Evolutionary conservation across 164 flowering plant species (phyloP).

Genomic region (Vitis rupestris): DNA sequence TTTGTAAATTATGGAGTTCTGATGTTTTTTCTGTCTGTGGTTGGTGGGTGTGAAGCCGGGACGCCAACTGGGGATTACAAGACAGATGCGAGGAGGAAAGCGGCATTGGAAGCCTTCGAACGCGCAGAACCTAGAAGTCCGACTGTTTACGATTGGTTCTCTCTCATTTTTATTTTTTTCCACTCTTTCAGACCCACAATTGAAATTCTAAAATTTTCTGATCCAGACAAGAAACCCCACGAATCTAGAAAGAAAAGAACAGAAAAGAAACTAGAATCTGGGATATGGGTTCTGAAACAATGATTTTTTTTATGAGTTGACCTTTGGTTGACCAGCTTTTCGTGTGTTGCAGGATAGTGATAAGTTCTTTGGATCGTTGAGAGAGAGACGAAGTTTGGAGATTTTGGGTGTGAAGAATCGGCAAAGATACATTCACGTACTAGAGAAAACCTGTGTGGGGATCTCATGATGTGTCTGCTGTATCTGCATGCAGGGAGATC

Average conservation of each 20-base stretch:
- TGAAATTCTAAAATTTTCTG: too few species aligned
- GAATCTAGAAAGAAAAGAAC: too few species aligned
- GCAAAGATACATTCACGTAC: not conserved
- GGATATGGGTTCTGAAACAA: not conserved
- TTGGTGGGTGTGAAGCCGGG: conserved; percentile 32
- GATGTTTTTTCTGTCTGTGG: not conserved
- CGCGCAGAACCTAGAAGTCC: conserved; percentile 49
- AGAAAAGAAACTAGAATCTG: not conserved
- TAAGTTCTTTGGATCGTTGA: conserved; percentile 76
- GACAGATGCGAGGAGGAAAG: conserved; percentile 47
- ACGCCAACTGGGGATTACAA: conserved; percentile 44
- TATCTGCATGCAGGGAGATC: not conserved
- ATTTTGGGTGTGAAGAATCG: conserved; percentile 12
- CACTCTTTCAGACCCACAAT: too few species aligned
- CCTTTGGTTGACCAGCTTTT: not conserved
- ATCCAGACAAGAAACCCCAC: too few species aligned
- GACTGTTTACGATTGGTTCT: conserved; percentile 64
- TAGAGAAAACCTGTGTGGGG: conserved; percentile 2
- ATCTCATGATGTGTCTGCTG: conserved; percentile 1
- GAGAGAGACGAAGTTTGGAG: conserved; percentile 14
- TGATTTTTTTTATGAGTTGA: not conserved
- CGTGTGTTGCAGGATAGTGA: conserved; percentile 57
- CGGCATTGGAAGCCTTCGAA: conserved; percentile 30
- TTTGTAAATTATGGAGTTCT: not conserved
- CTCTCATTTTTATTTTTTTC: conserved; percentile 3